These are phyloP conservation scores for Heliocybe sulcata DNA, from an alignment of 1,284 basidiomycete genomes.

Conservation along the genomic window DNA sequence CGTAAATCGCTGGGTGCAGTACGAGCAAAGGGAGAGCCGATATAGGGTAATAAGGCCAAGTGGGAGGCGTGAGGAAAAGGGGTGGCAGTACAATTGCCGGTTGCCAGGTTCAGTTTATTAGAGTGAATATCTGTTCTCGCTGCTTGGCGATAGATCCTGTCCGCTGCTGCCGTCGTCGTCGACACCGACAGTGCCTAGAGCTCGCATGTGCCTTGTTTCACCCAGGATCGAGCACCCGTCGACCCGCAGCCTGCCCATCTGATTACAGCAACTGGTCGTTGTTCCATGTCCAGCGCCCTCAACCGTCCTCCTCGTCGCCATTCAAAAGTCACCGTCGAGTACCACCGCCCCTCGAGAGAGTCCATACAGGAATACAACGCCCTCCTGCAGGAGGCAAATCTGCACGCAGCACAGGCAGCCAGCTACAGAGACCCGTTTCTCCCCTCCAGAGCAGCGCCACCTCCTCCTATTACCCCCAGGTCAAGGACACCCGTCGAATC, in stretches of 20 bases:
- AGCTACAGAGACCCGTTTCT: slow-evolving; percentile 38
- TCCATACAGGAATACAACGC: slow-evolving; percentile 66
- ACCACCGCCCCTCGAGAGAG: slow-evolving; percentile 56
- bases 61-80: not conserved
- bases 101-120: not conserved
- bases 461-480: slow-evolving; percentile 31
- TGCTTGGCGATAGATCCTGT: not conserved
- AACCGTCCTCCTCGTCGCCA: slow-evolving; percentile 37
- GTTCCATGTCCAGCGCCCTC: slow-evolving; percentile 23
- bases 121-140: not conserved
- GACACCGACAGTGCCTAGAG: not conserved
- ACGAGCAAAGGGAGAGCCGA: not conserved
- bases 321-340: slow-evolving; percentile 68
- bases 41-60: not conserved
- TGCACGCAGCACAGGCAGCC: slow-evolving; percentile 44
- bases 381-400: slow-evolving; percentile 53
- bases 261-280: not conserved
- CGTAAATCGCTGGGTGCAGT: too few relatives aligned
- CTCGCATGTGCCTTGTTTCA: not conserved
- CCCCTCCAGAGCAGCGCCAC: slow-evolving; percentile 48
- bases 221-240: not conserved
- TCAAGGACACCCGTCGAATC: slow-evolving; percentile 24
- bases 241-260: not conserved
- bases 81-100: not conserved
- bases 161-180: not conserved